Percentiles rank a stretch among this genome's conserved stretches.
Conservation (phyloP, 345 rosid species). For the Pistacia integerrima region DNA sequence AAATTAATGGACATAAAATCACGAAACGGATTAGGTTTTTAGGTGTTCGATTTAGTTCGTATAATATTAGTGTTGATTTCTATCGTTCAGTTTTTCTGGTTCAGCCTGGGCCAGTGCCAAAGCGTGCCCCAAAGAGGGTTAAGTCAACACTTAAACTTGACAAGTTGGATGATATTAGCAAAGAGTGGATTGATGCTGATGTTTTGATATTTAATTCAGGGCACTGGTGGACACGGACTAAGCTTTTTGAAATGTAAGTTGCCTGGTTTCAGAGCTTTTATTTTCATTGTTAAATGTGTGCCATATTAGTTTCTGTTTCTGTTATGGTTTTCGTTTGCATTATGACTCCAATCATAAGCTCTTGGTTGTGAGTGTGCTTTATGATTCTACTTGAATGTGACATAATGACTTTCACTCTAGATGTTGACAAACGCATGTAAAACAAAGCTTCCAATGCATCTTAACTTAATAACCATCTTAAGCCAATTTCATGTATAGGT, state of each 20-base stretch:
- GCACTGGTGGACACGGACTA: constrained; percentile 77
- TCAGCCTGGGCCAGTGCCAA: constrained; percentile 50
- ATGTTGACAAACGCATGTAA: neutral
- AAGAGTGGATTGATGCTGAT: constrained; percentile 74
- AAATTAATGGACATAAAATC: constrained; percentile 57
- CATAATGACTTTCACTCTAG: neutral
- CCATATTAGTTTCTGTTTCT: neutral
- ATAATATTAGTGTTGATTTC: constrained; percentile 54
- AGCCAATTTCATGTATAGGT: neutral
- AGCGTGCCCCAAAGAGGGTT: constrained; percentile 66
- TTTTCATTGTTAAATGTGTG: neutral
- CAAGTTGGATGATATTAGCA: constrained; percentile 59
- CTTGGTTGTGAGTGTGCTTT: neutral
- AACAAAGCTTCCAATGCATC: neutral
- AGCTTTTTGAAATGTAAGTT: constrained; percentile 75
- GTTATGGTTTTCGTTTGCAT: constrained; percentile 1
- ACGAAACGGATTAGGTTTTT: constrained; percentile 55
- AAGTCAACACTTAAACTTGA: constrained; percentile 56
- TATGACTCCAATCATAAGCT: neutral
- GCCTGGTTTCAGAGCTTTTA: neutral
- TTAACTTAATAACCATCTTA: neutral
- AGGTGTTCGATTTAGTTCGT: constrained; percentile 53
- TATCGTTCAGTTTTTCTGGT: constrained; percentile 72
- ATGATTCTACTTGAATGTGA: neutral
- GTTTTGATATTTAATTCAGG: constrained; percentile 67